Evolutionary conservation across 2,329 filamentous ascomycete species (phyloP).

Genomic region (Dactylella cylindrospora): DNA sequence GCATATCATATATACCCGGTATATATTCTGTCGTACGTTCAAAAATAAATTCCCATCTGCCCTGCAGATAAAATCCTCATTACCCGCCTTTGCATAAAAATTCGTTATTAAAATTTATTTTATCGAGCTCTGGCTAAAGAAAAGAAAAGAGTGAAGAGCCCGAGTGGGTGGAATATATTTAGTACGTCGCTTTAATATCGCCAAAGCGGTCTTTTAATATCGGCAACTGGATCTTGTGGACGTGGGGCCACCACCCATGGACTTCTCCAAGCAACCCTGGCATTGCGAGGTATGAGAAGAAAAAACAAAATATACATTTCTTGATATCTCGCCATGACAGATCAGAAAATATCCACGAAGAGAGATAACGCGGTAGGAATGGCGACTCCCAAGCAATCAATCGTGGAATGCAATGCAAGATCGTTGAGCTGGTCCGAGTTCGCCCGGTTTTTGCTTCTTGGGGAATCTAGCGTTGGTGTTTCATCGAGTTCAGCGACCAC

Average conservation of each 20-base stretch:
- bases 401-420: neutral
- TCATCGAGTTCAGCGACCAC: neutral
- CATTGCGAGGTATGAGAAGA: neutral
- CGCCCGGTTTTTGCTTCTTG: conserved; percentile 2
- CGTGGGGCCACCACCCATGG: neutral
- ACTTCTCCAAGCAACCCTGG: neutral
- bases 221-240: conserved; percentile 22
- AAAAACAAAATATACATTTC: conserved; percentile 1
- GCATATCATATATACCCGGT: too few relatives aligned
- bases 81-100: conserved; percentile 21
- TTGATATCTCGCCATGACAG: too few relatives aligned
- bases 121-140: too few relatives aligned
- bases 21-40: neutral
- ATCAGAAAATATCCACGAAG: too few relatives aligned
- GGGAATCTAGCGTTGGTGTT: conserved; percentile 6
- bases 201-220: conserved; percentile 14
- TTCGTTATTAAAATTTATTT: too few relatives aligned
- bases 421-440: neutral
- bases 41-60: conserved; percentile 1
- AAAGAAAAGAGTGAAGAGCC: neutral
- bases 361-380: neutral
- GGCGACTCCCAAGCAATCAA: neutral
- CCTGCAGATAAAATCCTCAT: conserved; percentile 31
- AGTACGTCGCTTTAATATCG: conserved; percentile 29
- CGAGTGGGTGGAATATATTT: conserved; percentile 36